These are phyloP conservation scores for Arachis monticola DNA, from an alignment of 331 rosid genomes.

Conservation along the genomic window DNA sequence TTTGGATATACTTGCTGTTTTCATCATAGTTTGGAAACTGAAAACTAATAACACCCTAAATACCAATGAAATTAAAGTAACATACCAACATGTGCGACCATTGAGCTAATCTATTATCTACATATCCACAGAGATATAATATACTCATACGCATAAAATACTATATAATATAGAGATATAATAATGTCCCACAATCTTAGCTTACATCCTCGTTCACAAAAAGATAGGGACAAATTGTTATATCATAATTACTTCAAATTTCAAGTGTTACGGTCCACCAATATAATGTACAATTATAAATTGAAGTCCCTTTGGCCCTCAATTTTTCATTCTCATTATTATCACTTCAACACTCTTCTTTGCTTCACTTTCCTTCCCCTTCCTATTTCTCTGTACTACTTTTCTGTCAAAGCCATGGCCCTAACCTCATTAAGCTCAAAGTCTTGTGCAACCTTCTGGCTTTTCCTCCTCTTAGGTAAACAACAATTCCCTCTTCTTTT, in stretches of 20 bases:
- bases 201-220: constrained; percentile 40
- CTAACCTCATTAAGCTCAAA: constrained; percentile 18
- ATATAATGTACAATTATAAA: constrained; percentile 31
- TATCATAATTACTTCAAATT: background rate
- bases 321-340: constrained; percentile 1
- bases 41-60: background rate
- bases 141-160: too few relatives aligned
- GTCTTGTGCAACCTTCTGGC: constrained; percentile 38
- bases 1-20: background rate
- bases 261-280: background rate
- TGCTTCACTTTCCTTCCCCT: background rate
- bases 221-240: constrained; percentile 43
- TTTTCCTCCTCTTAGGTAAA: constrained; percentile 51
- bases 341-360: background rate
- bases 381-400: background rate
- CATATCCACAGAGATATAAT: too few relatives aligned
- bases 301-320: background rate
- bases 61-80: background rate
- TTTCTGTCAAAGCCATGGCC: constrained; percentile 43
- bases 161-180: too few relatives aligned
- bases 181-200: constrained; percentile 39
- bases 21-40: background rate
- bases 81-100: background rate
- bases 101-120: too few relatives aligned
- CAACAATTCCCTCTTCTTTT: background rate